Evolutionary conservation across 805 yeast genomes (phyloP), one percentile per base, ranked within the genome.

Genomic region (Saccharomyces mikatae): DNA sequence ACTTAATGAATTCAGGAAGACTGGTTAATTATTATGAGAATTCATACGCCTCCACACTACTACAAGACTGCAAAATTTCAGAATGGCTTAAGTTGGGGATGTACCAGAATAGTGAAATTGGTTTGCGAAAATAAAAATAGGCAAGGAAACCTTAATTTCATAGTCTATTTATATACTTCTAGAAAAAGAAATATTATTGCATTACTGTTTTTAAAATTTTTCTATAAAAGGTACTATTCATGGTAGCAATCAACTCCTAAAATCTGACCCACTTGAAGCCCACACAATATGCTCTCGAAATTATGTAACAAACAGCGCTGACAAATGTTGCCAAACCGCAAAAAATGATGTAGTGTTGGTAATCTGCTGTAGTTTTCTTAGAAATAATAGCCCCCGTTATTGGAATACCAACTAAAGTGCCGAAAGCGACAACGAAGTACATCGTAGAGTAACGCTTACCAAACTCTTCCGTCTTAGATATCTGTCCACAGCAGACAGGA

Each of bases 401-500:
- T 9, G 84, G 84, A 27, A 80, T 70, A 17, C 77, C 74, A 1
- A 76, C 71, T 44, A 80, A 65, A n/a, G 75, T 72, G n/a, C 76
- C 80, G 59, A 82, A 74, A 1, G 86, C 76, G 14, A 80, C 84
- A 60, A 81, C 71, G 44, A 79, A 79, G 64, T 82, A 84, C 69
- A 82, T 77, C 8, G 83, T 78, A 2, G 83, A 80, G 58, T 79
- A 80, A 17, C 81, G 72, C 64, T 74, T 76, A 30, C 84, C 84
- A 64, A 78, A 80, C 53, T 72, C 76, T 50, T 78, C 78, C 11
- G 78, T 75, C 52, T 76, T 77, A 22, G 83, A 78, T 36, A 82
- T 78, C 55, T 81, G 82, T 1, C 82, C 83, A 56, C 82, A 74
- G 59, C 84, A 79, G 2, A 80, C 82, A 6, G 86, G 84, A 47